phyloP scores from a whole-genome alignment of 2,329 filamentous ascomycete genomes.

The Ophiosphaerella herpotricha region DNA sequence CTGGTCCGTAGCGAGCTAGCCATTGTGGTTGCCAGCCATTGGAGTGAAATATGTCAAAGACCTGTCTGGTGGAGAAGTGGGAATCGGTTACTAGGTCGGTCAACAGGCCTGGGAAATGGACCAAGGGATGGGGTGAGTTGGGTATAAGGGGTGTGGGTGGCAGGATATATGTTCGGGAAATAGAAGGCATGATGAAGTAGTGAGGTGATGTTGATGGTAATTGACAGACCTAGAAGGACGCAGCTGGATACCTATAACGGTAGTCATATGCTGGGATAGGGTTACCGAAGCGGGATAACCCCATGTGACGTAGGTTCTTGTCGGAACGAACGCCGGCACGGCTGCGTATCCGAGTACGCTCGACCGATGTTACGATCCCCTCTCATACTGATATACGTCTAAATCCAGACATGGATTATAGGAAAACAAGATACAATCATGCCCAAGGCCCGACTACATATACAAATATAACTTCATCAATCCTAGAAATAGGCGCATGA shows the following conservation, averaged over 20 bases:
- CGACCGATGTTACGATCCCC: too few species aligned
- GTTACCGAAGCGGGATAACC: too few species aligned
- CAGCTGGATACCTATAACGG: too few species aligned
- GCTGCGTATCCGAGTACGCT: too few species aligned
- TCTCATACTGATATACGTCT: too few species aligned
- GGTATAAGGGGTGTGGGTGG: conserved; percentile 46
- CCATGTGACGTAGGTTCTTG: background rate
- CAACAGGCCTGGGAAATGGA: conserved; percentile 58
- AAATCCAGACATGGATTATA: background rate
- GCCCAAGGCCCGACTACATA: too few species aligned
- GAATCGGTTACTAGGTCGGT: conserved; percentile 26
- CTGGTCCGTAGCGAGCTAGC: conserved; percentile 62
- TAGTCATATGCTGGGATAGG: too few species aligned
- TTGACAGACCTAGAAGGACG: too few species aligned
- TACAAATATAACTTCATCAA: background rate
- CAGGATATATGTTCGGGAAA: conserved; percentile 28
- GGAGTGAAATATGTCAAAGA: conserved; percentile 52
- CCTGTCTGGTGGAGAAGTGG: conserved; percentile 30
- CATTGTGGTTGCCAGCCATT: conserved; percentile 62
- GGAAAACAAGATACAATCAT: background rate
- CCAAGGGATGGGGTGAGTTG: conserved; percentile 51
- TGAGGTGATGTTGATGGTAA: too few species aligned
- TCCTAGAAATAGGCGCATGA: background rate
- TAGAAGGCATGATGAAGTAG: conserved; percentile 7
- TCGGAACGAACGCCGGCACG: too few species aligned